These are phyloP conservation scores for Amanita pallidorosea DNA, from an alignment of 768 basidiomycete genomes.

Conservation along the genomic window DNA sequence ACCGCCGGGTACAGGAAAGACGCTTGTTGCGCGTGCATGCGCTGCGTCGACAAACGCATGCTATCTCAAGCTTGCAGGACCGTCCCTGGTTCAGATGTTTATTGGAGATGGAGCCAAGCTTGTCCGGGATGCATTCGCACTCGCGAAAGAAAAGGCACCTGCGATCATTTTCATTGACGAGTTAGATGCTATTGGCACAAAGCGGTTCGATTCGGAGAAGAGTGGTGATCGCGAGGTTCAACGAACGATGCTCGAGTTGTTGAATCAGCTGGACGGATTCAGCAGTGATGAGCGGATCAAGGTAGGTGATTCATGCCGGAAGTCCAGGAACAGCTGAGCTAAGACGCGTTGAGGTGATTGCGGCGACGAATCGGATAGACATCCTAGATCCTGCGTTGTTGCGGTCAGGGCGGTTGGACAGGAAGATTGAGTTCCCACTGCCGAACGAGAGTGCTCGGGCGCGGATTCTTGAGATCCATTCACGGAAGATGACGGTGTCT, in stretches of 20 bases:
- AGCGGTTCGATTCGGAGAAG: slow-evolving; percentile 98
- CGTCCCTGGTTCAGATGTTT: slow-evolving; percentile 99
- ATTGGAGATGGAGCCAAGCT: slow-evolving; percentile 99
- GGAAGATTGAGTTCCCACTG: slow-evolving; percentile 97
- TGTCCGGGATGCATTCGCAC: slow-evolving; percentile 94
- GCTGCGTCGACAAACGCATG: slow-evolving; percentile 97
- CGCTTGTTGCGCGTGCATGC: slow-evolving; percentile 92
- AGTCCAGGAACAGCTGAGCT: slow-evolving; percentile 2
- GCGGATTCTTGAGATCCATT: slow-evolving; percentile 93
- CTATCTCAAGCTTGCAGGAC: slow-evolving; percentile 95
- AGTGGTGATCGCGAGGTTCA: slow-evolving; percentile 99
- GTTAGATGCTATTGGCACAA: slow-evolving; percentile 97
- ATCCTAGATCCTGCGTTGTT: slow-evolving; percentile 98
- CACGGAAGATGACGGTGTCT: slow-evolving; percentile 87
- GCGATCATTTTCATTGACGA: slow-evolving; percentile 99
- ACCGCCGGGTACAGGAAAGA: slow-evolving; percentile 99
- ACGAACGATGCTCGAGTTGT: slow-evolving; percentile 96
- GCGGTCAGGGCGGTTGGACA: slow-evolving; percentile 92
- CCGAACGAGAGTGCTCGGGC: slow-evolving; percentile 96
- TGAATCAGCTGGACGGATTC: slow-evolving; percentile 98
- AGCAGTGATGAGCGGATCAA: slow-evolving; percentile 96
- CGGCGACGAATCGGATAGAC: slow-evolving; percentile 97
- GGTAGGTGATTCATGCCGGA: slow-evolving; percentile 29
- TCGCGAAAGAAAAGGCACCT: slow-evolving; percentile 96
- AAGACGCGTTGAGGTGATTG: slow-evolving; percentile 65